Evolutionary conservation across 2,329 filamentous ascomycete species (phyloP), one percentile per base, ranked within the genome.

Genomic region (Fusarium mangiferae): DNA sequence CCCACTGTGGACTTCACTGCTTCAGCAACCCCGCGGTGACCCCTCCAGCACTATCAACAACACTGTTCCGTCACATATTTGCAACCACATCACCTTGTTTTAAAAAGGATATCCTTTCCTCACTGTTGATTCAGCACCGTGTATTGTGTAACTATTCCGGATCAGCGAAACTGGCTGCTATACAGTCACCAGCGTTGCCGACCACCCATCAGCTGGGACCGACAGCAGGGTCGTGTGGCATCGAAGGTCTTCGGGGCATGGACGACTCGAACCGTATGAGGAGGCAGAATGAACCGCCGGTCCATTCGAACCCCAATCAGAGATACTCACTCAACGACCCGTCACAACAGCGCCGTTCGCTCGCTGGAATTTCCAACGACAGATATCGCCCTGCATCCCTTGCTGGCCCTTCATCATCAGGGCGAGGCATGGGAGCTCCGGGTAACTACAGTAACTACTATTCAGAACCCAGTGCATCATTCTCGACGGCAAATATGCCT

Each of bases 281-380:
- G 86, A 92, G 93, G 89, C 92, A 93, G 86, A 90, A 92, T 89
- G 93, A 93, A 84, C 87, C 89, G 84, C 87, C 90, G 81, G 86
- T 88, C 83, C 91, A 92, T 84, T 87, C 90, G 80, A 83, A 85
- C 80, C 87, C 87, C 83, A 87, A 85, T 81, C 81, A 85, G 58
- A 86, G 88, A 83, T 90, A 88, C 75, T 80, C 85, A 68, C 78
- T 86, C 74, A 85, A 87, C 75, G 84, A 88, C 70, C 82, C 86
- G 60, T 82, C 87, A 75, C 84, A 86, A 62, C 84, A 86, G 72
- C 84, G 81, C 79, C 83, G 78, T 54, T 77, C 80, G 35, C 75
- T 82, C 58, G 68, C 79, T 54, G 77, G 78, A 67, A 71, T 70
- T 57, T 71, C 80, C 79, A 81, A 83, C 69, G 83, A 84, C 24